Percentiles rank a stretch among this genome's conserved stretches.
Conservation (phyloP, 2,329 filamentous ascomycete species). For the Coleophoma cylindrospora region DNA sequence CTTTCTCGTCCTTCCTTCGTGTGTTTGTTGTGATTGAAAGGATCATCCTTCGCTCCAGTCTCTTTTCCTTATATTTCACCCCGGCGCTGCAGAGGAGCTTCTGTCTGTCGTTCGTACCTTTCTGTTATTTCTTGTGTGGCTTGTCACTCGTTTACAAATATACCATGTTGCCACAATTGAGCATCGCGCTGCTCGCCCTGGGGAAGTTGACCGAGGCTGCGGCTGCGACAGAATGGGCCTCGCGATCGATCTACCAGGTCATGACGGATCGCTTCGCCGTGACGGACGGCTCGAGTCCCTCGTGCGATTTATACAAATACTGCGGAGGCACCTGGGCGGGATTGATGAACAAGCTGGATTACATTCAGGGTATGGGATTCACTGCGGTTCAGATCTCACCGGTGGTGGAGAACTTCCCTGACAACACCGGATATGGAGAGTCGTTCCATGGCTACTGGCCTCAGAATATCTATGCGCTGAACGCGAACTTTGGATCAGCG, state of each 20-base stretch:
- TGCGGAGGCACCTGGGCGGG: conserved; percentile 40
- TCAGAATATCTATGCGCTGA: conserved; percentile 41
- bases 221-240: conserved; percentile 24
- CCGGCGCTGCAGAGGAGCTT: too few species aligned
- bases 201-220: conserved; percentile 6
- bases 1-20: too few species aligned
- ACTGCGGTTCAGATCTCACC: conserved; percentile 35
- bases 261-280: conserved; percentile 34
- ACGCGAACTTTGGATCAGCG: conserved; percentile 51
- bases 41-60: too few species aligned
- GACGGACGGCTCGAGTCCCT: conserved; percentile 26
- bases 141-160: too few species aligned
- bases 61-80: too few species aligned
- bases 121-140: too few species aligned
- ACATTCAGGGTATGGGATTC: conserved; percentile 35
- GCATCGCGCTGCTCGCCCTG: background rate
- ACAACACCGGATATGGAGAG: conserved; percentile 30
- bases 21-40: too few species aligned
- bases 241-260: conserved; percentile 33
- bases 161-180: background rate
- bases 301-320: conserved; percentile 28
- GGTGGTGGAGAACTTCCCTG: conserved; percentile 30
- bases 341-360: conserved; percentile 37
- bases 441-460: conserved; percentile 39
- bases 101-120: too few species aligned